Evolutionary conservation across 2,329 filamentous ascomycete species (phyloP).

Genomic region (Colletotrichum paranaense): DNA sequence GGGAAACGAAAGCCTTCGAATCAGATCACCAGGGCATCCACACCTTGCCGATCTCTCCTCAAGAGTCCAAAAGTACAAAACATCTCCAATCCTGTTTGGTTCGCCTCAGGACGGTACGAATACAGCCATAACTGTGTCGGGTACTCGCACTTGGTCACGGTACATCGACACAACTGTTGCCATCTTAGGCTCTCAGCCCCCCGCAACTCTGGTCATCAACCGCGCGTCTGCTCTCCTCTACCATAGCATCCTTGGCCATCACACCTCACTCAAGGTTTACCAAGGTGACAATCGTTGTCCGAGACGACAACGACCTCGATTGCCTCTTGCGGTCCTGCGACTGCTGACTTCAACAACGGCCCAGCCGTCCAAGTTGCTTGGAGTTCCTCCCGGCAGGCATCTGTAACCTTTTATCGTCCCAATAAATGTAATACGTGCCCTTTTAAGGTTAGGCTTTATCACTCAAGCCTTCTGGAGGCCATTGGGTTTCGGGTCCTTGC

Average conservation of each 20-base stretch:
- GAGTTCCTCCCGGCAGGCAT: conserved; percentile 20
- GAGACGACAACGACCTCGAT: not conserved
- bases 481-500: conserved; percentile 14
- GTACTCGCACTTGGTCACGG: not conserved
- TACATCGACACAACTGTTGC: conserved; percentile 1
- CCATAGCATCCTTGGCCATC: not conserved
- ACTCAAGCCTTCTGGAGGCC: conserved; percentile 1
- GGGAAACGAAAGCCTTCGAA: not conserved
- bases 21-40: conserved; percentile 20
- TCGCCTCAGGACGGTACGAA: not conserved
- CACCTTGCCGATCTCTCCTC: conserved; percentile 15
- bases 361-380: conserved; percentile 13
- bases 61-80: not conserved
- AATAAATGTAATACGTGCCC: conserved; percentile 3
- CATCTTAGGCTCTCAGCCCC: not conserved
- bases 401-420: conserved; percentile 20
- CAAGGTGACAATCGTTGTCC: not conserved
- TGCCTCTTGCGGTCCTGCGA: not conserved
- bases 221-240: conserved; percentile 1
- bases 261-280: not conserved
- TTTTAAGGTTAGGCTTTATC: not conserved
- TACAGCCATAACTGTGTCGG: not conserved
- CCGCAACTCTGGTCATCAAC: not conserved
- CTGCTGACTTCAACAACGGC: conserved; percentile 3
- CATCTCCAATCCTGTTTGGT: conserved; percentile 3